Evolutionary conservation across 2,329 filamentous ascomycete species (phyloP), one percentile per base, ranked within the genome.

Genomic region (Aspergillus pseudoglaucus): DNA sequence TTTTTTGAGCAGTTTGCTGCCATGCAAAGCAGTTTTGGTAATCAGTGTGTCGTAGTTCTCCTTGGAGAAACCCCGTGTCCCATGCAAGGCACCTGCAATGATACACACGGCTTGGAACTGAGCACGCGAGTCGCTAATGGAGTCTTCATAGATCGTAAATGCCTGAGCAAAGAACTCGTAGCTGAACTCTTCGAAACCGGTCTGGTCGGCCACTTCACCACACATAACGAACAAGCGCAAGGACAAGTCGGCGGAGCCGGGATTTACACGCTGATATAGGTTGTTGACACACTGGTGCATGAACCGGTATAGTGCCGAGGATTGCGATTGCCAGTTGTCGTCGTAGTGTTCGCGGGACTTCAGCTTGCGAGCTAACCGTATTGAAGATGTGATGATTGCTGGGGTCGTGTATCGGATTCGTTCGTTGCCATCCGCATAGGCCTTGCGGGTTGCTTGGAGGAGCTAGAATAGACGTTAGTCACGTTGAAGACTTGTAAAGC

Each of bases 31-130:
- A 57, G 90, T 94, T 71, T 98, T 98, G 8, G 93, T 98, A 64
- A 98, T 98, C 30, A 98, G 77, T 0, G 93, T 98, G 67, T 98
- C 94, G 69, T 97, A 98, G 64, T 97, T 98, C 71, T 98, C 93
- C 67, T 91, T 90, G 53, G 88, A 85, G 66, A 98, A 98, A 61
- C 91, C 85, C 49, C 91, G 80, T 10, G 89, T 91, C 54, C 89
- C 85, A 64, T 96, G 90, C 48, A 98, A 75, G 4, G 88, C 89
- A 48, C 87, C 88, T 2, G 91, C 89, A 61, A 98, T 90, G 35
- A 96, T 85, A 59, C 90, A 96, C 0, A 98, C 93, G 1, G 93
- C 91, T 72, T 98, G 93, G 75, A 97, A 98, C 66, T 98, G 93
- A 12, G 90, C 91, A 66, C 94, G 85, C 14, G 90, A 95, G 66